phyloP scores from a whole-genome alignment of 2,329 filamentous ascomycete genomes.

The Clarireedia hainanense region DNA sequence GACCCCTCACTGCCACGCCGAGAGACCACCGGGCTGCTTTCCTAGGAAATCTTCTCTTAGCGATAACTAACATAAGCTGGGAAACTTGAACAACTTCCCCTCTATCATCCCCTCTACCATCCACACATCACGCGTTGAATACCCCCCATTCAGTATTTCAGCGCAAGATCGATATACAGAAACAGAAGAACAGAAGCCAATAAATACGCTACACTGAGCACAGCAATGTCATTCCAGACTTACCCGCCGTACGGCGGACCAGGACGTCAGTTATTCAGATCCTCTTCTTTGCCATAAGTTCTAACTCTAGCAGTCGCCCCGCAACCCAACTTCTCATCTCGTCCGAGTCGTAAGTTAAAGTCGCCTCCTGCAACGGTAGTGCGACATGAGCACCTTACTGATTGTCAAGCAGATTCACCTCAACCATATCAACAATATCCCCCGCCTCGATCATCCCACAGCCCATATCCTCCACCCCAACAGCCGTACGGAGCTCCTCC shows the following conservation, averaged over 20 bases:
- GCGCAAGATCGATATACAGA: too few species aligned
- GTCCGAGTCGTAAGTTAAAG: not conserved
- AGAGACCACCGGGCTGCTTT: too few species aligned
- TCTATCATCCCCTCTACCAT: too few species aligned
- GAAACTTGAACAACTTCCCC: too few species aligned
- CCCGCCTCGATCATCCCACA: slow-evolving; percentile 13
- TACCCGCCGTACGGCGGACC: not conserved
- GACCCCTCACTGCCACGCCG: too few species aligned
- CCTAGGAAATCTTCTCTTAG: too few species aligned
- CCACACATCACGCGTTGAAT: too few species aligned
- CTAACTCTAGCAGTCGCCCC: not conserved
- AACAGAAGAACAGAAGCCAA: too few species aligned
- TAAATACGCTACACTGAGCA: too few species aligned
- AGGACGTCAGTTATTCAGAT: not conserved
- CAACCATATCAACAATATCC: slow-evolving; percentile 15
- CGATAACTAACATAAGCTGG: too few species aligned
- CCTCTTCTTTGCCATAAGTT: not conserved
- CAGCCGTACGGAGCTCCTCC: slow-evolving; percentile 17
- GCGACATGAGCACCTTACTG: not conserved
- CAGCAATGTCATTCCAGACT: not conserved
- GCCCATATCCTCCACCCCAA: slow-evolving; percentile 13
- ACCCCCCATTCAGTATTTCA: too few species aligned
- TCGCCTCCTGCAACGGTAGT: not conserved
- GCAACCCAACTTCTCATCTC: not conserved
- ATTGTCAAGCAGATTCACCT: slow-evolving; percentile 1